A percentile compares a stretch with the other conserved stretches of the same genome.
These are phyloP conservation scores for Drechslerella coelobrocha DNA, from an alignment of 2,329 filamentous ascomycete genomes.

Conservation along the genomic window DNA sequence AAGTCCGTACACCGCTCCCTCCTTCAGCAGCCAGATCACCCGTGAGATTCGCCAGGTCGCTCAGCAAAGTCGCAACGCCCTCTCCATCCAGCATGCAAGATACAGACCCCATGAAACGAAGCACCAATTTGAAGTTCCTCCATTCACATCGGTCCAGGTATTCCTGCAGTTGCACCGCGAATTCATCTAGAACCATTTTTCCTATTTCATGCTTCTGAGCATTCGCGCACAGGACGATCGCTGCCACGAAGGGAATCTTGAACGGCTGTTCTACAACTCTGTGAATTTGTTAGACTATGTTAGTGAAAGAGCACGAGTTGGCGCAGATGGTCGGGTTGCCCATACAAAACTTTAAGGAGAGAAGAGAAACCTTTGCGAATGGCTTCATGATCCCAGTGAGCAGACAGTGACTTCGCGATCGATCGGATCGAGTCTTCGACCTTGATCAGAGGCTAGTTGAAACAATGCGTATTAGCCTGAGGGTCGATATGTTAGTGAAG, in stretches of 20 bases:
- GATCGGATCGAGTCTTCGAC: slow-evolving; percentile 78
- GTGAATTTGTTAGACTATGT: slow-evolving; percentile 30
- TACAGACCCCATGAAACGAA: slow-evolving; percentile 88
- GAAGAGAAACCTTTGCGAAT: slow-evolving; percentile 75
- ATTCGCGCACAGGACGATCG: slow-evolving; percentile 80
- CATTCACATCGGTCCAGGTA: slow-evolving; percentile 77
- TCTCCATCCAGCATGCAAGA: slow-evolving; percentile 81
- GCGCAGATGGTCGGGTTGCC: slow-evolving; percentile 20
- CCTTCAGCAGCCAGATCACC: slow-evolving; percentile 76
- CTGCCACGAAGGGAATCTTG: slow-evolving; percentile 94
- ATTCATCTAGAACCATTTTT: slow-evolving; percentile 67
- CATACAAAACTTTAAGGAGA: slow-evolving; percentile 75
- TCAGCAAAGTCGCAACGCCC: slow-evolving; percentile 81
- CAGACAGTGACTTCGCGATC: slow-evolving; percentile 77
- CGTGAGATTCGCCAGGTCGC: slow-evolving; percentile 74
- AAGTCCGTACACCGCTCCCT: slow-evolving; percentile 35
- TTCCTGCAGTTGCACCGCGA: slow-evolving; percentile 70
- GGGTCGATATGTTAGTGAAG: no score
- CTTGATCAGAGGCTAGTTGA: slow-evolving; percentile 68
- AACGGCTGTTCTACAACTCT: slow-evolving; percentile 86
- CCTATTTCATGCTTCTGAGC: slow-evolving; percentile 71
- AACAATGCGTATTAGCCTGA: background rate
- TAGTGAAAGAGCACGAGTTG: slow-evolving; percentile 47
- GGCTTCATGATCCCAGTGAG: slow-evolving; percentile 85
- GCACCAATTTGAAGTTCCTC: slow-evolving; percentile 86